Conservation (phyloP, 2,329 filamentous ascomycete genomes). For the Arachnomyces sp. region DNA sequence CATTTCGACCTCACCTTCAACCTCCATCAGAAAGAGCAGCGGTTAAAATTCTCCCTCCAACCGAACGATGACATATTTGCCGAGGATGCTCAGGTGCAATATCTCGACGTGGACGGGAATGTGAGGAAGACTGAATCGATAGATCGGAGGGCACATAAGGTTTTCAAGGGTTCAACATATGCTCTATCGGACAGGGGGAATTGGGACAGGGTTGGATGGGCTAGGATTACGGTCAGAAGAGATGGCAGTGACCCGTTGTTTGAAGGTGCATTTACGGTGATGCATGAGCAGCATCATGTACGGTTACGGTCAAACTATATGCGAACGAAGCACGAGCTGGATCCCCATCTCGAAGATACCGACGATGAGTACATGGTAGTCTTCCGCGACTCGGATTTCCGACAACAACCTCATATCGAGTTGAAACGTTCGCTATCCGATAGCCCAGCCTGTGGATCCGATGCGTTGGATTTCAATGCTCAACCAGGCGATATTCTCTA, state of each 20-base stretch:
- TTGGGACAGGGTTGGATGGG: constrained; percentile 82
- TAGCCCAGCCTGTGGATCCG: constrained; percentile 57
- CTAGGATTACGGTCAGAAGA: constrained; percentile 64
- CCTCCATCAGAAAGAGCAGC: constrained; percentile 57
- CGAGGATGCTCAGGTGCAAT: constrained; percentile 63
- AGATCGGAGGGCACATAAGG: constrained; percentile 63
- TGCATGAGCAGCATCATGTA: constrained; percentile 78
- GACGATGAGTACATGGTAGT: constrained; percentile 75
- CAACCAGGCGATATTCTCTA: constrained; percentile 61
- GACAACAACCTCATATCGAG: constrained; percentile 44
- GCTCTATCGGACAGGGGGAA: constrained; percentile 53
- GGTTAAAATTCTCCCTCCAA: constrained; percentile 70
- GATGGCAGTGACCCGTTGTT: constrained; percentile 78
- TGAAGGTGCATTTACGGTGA: constrained; percentile 76
- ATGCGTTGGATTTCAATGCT: constrained; percentile 72
- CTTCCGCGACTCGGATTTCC: constrained; percentile 83
- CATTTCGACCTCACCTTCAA: constrained; percentile 78
- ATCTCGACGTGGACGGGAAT: constrained; percentile 63
- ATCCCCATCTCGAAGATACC: constrained; percentile 54
- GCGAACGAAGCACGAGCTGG: constrained; percentile 60
- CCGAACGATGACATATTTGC: constrained; percentile 87
- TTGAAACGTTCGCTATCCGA: constrained; percentile 51
- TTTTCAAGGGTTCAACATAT: constrained; percentile 76
- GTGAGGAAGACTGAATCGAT: constrained; percentile 60
- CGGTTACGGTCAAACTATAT: constrained; percentile 67